Evolutionary conservation across 352 stramenopile genomes (phyloP).

Genomic region (Phytophthora agathidicida): DNA sequence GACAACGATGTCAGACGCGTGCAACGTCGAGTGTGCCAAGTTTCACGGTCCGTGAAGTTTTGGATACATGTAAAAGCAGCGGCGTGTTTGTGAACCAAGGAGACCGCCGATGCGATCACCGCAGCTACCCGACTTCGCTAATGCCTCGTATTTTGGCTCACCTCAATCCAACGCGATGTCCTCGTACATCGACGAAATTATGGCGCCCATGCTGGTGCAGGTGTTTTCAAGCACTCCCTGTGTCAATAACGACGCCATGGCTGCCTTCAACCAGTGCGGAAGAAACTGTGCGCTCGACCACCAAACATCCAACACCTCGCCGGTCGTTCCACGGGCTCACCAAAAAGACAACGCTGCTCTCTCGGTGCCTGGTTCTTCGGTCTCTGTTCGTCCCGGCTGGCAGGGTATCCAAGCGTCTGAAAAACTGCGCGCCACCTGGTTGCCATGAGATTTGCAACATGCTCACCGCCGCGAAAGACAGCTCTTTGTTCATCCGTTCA

Average conservation of each 20-base stretch:
- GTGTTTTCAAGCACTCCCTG: too few species aligned
- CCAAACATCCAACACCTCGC: constrained; percentile 2
- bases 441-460: constrained; percentile 24
- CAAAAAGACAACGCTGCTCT: neutral
- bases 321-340: constrained; percentile 10
- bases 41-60: constrained; percentile 4
- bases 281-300: constrained; percentile 15
- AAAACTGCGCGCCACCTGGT: constrained; percentile 31
- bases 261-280: constrained; percentile 13
- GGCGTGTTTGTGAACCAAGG: constrained; percentile 10
- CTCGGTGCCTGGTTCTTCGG: neutral
- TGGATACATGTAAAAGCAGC: constrained; percentile 25
- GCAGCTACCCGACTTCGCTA: too few species aligned
- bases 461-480: constrained; percentile 12
- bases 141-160: too few species aligned
- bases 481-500: constrained; percentile 2
- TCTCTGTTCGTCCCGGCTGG: constrained; percentile 14
- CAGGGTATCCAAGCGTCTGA: constrained; percentile 26
- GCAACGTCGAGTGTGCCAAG: too few species aligned
- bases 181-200: too few species aligned
- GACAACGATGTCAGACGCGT: constrained; percentile 6
- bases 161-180: too few species aligned
- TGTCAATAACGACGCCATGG: too few species aligned
- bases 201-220: too few species aligned
- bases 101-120: neutral